Evolutionary conservation across 352 stramenopile genomes (phyloP).

Genomic region (Hyphochytrium catenoides): DNA sequence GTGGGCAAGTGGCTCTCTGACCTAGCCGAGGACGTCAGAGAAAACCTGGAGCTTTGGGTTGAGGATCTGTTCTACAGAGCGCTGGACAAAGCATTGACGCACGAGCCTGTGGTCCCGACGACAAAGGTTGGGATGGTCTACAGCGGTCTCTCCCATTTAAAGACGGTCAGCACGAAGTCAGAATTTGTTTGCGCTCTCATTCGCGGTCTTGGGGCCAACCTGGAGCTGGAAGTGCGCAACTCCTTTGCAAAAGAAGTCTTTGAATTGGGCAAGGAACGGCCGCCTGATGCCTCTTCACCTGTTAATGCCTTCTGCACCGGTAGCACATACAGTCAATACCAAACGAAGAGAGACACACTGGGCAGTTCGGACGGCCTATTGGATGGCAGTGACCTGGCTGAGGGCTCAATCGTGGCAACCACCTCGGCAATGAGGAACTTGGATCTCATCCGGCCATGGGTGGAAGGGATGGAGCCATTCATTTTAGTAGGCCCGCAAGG

Average conservation of each 20-base stretch:
- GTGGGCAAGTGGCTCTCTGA: conserved; percentile 53
- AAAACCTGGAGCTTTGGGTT: conserved; percentile 53
- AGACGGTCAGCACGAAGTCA: conserved; percentile 26
- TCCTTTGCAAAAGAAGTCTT: conserved; percentile 70
- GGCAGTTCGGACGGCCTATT: conserved; percentile 2
- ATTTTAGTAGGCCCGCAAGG: conserved; percentile 80
- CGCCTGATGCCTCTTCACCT: conserved; percentile 50
- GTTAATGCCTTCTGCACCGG: conserved; percentile 67
- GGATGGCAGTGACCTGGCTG: conserved; percentile 2
- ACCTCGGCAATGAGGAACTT: conserved; percentile 58
- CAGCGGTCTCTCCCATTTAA: conserved; percentile 69
- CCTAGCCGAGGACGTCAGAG: conserved; percentile 18
- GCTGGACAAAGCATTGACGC: conserved; percentile 57
- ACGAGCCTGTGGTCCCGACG: conserved; percentile 63
- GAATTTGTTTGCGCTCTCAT: conserved; percentile 76
- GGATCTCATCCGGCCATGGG: conserved; percentile 66
- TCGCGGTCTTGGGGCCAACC: conserved; percentile 70
- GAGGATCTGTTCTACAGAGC: conserved; percentile 72
- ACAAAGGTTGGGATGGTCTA: conserved; percentile 79
- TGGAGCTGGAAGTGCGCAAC: conserved; percentile 32
- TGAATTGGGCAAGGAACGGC: conserved; percentile 68
- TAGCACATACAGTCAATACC: conserved; percentile 30
- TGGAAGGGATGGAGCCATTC: conserved; percentile 76
- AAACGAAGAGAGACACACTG: conserved; percentile 44
- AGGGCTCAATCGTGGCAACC: conserved; percentile 12